Base-by-base conservation (phyloP, 1,139 yeast species). In the Saccharomycopsis hybrid region DNA sequence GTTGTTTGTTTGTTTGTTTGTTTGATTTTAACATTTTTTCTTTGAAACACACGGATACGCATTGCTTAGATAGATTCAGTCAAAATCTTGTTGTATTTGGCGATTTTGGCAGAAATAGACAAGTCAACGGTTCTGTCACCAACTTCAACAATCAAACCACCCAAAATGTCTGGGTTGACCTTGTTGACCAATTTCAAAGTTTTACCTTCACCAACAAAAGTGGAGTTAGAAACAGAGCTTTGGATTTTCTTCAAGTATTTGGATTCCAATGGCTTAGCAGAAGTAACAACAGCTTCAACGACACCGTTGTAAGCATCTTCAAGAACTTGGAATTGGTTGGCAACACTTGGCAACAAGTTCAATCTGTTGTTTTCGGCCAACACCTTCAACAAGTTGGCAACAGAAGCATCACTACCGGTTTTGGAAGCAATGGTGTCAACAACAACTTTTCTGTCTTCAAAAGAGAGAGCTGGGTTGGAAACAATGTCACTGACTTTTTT, bases 61-160 rank as follows among this genome's bases (percentile, higher is more conserved):
- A 18, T 18, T 18, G 18, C 55, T 70, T 81, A 87, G 69, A 88
- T 77, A 60, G 95, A 76, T 73, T 89, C 96, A 63, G 78, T 76
- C 68, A 92, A 82, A 62, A 86, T 80, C 71, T 85, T 81, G 84
- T 94, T 92, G 73, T 90, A 83, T 73, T 80, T 87, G 67, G 85
- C 76, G 66, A 92, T 82, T 78, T 84, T 89, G 65, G 87, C 71
- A 55, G 92, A 76, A 61, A 92, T 81, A 55, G 95, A 85, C 69
- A 92, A 79, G 71, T 92, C 99, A 62, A 89, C 96, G 57, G 97
- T 90, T 71, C 85, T 87, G 76, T 92, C 98, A 66, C 94, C 97
- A 62, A 92, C 90, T 71, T 90, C 96, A 55, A 92, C 96, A 61
- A 94, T 74, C 68, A 92, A 80, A 63, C 98, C 99, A 65, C 99